A percentile compares a stretch with the other conserved stretches of the same genome.
phyloP scores from a whole-genome alignment of 1,284 basidiomycete species.

The Cryptococcus sp. region DNA sequence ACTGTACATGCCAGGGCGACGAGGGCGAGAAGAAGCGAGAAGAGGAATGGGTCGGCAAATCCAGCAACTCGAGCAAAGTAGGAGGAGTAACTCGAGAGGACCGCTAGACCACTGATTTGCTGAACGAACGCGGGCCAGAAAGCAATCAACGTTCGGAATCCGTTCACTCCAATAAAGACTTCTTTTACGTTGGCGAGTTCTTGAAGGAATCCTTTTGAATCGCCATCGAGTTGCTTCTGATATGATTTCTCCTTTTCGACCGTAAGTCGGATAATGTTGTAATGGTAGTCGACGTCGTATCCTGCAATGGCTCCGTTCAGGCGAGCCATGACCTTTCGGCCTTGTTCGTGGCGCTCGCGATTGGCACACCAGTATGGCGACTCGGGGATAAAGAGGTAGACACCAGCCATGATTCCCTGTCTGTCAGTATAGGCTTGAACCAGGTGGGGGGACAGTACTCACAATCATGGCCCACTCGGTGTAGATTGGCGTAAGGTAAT shows the following conservation, averaged over 20 bases:
- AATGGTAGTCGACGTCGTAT: conserved; percentile 32
- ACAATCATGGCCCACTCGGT: conserved; percentile 31
- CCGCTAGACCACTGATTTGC: conserved; percentile 26
- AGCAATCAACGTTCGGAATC: conserved; percentile 31
- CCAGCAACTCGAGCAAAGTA: conserved; percentile 26
- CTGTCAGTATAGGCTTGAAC: background rate
- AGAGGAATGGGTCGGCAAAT: conserved; percentile 30
- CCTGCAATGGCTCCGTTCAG: conserved; percentile 29
- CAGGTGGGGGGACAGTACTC: background rate
- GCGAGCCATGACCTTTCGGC: conserved; percentile 12
- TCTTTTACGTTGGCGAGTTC: conserved; percentile 19
- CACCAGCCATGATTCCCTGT: conserved; percentile 16
- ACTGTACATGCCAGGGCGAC: conserved; percentile 22
- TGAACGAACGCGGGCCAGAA: conserved; percentile 26
- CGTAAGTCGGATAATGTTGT: conserved; percentile 19
- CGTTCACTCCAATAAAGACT: conserved; percentile 28
- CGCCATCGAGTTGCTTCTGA: conserved; percentile 10
- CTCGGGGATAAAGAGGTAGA: conserved; percentile 27
- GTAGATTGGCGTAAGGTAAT: conserved; percentile 27
- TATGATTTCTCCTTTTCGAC: conserved; percentile 19
- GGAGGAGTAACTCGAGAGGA: conserved; percentile 21
- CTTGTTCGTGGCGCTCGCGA: conserved; percentile 19
- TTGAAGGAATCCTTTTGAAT: conserved; percentile 14
- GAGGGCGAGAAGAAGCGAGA: conserved; percentile 23
- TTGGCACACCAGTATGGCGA: conserved; percentile 29